phyloP scores from a whole-genome alignment of 805 yeast genomes.

The Lipomyces lipofer region DNA sequence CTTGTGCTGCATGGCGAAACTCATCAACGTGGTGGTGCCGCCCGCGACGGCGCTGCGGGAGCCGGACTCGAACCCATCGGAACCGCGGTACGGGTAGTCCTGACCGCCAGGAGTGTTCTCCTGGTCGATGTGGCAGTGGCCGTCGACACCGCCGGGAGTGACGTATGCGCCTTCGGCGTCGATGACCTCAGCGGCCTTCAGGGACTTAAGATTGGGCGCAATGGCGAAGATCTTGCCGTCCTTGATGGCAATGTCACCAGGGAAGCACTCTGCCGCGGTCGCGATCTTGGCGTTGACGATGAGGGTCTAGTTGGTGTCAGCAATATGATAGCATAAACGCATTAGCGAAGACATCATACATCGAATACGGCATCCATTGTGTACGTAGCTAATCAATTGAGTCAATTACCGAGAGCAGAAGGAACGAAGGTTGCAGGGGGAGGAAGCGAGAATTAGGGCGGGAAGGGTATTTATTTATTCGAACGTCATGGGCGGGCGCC shows the following conservation, averaged over 20 bases:
- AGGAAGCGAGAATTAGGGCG: too few relatives aligned
- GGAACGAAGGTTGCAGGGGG: neutral
- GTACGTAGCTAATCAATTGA: neutral
- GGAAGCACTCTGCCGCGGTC: slow-evolving; percentile 37
- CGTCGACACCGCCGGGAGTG: slow-evolving; percentile 57
- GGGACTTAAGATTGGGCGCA: slow-evolving; percentile 35
- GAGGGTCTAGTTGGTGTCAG: slow-evolving; percentile 16
- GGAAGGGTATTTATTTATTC: too few relatives aligned
- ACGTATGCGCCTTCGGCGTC: slow-evolving; percentile 52
- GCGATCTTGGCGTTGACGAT: slow-evolving; percentile 35
- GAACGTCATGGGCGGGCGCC: too few relatives aligned
- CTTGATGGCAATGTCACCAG: slow-evolving; percentile 43
- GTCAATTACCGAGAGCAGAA: neutral
- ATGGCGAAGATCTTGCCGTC: slow-evolving; percentile 45
- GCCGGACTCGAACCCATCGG: slow-evolving; percentile 50
- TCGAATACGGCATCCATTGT: slow-evolving; percentile 13
- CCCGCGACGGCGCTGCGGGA: slow-evolving; percentile 52
- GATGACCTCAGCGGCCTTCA: slow-evolving; percentile 36
- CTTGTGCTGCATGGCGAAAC: slow-evolving; percentile 50
- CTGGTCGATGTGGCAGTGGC: slow-evolving; percentile 53
- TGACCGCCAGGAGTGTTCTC: slow-evolving; percentile 42
- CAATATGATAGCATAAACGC: neutral
- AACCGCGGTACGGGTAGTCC: slow-evolving; percentile 34
- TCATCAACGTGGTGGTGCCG: slow-evolving; percentile 52
- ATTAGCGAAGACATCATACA: neutral